Percentiles rank a stretch among this genome's conserved stretches.
These are phyloP conservation scores for Penicillium paxilli DNA, from an alignment of 495 filamentous ascomycete species.

Conservation along the genomic window DNA sequence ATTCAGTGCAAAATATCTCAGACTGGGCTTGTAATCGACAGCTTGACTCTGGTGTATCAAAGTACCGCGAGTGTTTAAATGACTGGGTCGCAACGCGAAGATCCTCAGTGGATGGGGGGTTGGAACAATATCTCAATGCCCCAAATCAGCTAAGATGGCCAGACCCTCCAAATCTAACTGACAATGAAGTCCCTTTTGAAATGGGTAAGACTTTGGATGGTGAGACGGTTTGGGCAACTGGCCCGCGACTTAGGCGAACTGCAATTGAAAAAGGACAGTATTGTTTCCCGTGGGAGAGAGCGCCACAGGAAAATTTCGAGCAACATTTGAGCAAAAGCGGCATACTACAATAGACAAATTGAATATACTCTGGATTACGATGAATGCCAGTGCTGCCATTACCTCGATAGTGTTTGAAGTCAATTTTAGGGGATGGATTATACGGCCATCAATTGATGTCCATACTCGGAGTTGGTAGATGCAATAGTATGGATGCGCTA, in stretches of 20 bases:
- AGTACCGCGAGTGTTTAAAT: conserved; percentile 21
- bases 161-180: conserved; percentile 13
- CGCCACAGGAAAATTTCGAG: too few relatives aligned
- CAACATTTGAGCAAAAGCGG: too few relatives aligned
- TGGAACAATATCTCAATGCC: conserved; percentile 22
- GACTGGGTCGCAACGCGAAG: conserved; percentile 19
- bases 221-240: conserved; percentile 14
- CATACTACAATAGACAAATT: too few relatives aligned
- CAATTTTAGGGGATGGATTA: too few relatives aligned
- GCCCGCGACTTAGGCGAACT: conserved; percentile 11
- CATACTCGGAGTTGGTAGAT: too few relatives aligned
- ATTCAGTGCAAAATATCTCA: conserved; percentile 20
- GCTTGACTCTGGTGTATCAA: conserved; percentile 22
- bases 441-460: too few relatives aligned
- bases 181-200: conserved; percentile 23
- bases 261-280: conserved; percentile 24
- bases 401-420: too few relatives aligned
- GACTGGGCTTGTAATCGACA: conserved; percentile 21
- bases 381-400: too few relatives aligned
- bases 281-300: conserved; percentile 25
- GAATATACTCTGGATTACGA: too few relatives aligned
- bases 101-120: conserved; percentile 11
- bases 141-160: conserved; percentile 21
- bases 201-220: conserved; percentile 16
- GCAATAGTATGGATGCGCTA: too few relatives aligned